Base-by-base conservation (phyloP, 805 yeast genomes). In the Lipomyces kockii region DNA sequence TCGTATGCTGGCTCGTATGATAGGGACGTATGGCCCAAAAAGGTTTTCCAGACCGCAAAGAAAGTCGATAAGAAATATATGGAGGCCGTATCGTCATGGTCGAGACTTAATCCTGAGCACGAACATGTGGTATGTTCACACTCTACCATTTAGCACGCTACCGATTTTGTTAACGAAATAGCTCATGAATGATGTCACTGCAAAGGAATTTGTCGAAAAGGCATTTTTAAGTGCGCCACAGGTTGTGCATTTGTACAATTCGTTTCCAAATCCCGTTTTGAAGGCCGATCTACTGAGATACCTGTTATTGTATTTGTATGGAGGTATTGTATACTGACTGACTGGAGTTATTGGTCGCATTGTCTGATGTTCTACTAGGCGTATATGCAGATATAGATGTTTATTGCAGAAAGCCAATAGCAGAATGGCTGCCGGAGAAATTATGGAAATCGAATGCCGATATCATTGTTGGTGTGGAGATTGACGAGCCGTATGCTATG, bases 371-470 rank as follows among this genome's bases (percentile, higher is more conserved):
- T 4, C 22, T 43, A 43, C 49, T 43, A 27, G 32, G 72, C 37
- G 71, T 70, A 14, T 70, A 70, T 52, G 68, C 73, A 37, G 73
- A 70, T 25, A 49, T 69, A 22, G 72, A 69, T 52, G 71, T 70
- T 6, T 66, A 63, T 59, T 69, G 70, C 59, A 66, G 70, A 35
- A 67, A 67, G 58, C 73, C 73, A 14, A 63, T 70, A 27, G 51
- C 35, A 22, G 56, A 60, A 17, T 70, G 73, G 73, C 9, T 70
- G 25, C 62, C 65, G 3, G 32, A 35, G n/a, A 22, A 52, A 2
- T 52, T 62, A 27, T 67, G 71, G 71, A 17, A 35, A 12, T 56
- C 68, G 20, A 53, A 60, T n/a, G 65, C 66, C 7, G 68, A 69
- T 37, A 60, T 69, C 7, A 37, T 69, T 12, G 64, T 67, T 35